Conservation (phyloP, 1,139 yeast genomes). For the Nakaseomyces uthaithaninus region DNA sequence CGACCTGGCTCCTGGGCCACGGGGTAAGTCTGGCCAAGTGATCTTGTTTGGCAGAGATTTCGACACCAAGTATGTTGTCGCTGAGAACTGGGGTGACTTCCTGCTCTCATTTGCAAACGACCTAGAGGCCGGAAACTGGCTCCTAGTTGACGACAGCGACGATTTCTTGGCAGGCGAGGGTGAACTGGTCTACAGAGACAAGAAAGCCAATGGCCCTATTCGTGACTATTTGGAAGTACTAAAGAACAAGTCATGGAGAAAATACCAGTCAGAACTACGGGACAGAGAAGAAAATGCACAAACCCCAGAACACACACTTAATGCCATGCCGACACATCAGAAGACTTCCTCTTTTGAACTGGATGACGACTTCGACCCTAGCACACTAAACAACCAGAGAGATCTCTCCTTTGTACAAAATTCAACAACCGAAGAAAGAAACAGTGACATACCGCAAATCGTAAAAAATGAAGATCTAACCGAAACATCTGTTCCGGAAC, state of each 20-base stretch:
- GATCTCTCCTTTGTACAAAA: not conserved
- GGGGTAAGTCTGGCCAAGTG: conserved; percentile 75
- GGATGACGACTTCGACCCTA: conserved; percentile 5
- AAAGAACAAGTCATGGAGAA: conserved; percentile 35
- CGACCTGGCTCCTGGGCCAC: conserved; percentile 76
- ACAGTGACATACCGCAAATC: conserved; percentile 6
- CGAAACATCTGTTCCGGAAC: not conserved
- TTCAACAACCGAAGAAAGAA: conserved; percentile 1
- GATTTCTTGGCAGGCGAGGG: conserved; percentile 64
- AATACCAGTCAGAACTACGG: conserved; percentile 18
- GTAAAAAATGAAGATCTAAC: conserved; percentile 2
- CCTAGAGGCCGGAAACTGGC: conserved; percentile 70
- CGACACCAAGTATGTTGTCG: conserved; percentile 69
- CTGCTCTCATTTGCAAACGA: conserved; percentile 74
- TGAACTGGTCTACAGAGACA: conserved; percentile 58
- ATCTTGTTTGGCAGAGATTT: conserved; percentile 85
- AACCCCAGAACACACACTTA: not conserved
- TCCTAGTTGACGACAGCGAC: conserved; percentile 45
- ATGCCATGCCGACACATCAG: not conserved
- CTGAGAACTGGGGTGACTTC: conserved; percentile 82
- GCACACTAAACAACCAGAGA: not conserved
- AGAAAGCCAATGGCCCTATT: conserved; percentile 41
- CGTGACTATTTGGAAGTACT: conserved; percentile 59
- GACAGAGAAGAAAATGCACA: not conserved
- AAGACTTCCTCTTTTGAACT: conserved; percentile 6